Evolutionary conservation across 768 basidiomycete genomes (phyloP), one percentile per base, ranked within the genome.

Genomic region (Rhizopogon vinicolor): DNA sequence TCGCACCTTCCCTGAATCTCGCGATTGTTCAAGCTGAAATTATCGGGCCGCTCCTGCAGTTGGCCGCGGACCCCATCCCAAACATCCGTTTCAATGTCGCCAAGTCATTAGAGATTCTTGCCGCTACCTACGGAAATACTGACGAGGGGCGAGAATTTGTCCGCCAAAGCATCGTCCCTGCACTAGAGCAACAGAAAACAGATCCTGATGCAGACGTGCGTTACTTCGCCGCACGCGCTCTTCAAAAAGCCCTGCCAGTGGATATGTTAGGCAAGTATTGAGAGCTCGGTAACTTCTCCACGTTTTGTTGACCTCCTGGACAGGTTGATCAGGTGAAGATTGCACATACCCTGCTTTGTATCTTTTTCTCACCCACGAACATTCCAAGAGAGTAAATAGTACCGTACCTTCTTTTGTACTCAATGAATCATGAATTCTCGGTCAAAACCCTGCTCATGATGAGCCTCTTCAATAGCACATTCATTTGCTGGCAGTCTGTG

Each of bases 31-130:
- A 84, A 33, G 79, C 87, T 46, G 89, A 91, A 51, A 88, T 98
- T 63, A 83, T 98, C 58, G 85, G 86, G 22, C 87, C 90, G 40
- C 81, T 98, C 49, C 74, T 96, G 55, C 80, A 85, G 56, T 83
- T 99, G 44, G 86, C 91, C 14, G 77, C 79, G 51, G 97, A 99
- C 68, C 85, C 91, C 10, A 98, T 99, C 67, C 97, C 97, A 52
- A 99, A 99, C 72, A 98, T 99, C 70, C 91, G 97, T 39, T 99
- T 99, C 80, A 98, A 98, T 69, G 95, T 98, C 29, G 90, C 95
- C 25, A 98, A 98, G 72, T 87, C 91, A 28, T 76, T 98, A 62
- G 96, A 98, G 74, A 85, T 93, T 13, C 80, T 98, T 62, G 91
- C 91, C 1, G 75, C 74, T 14, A 81, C 89, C 0, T 86, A 91